phyloP scores from a whole-genome alignment of 2,329 filamentous ascomycete species.

The Mollisia scopiformis region DNA sequence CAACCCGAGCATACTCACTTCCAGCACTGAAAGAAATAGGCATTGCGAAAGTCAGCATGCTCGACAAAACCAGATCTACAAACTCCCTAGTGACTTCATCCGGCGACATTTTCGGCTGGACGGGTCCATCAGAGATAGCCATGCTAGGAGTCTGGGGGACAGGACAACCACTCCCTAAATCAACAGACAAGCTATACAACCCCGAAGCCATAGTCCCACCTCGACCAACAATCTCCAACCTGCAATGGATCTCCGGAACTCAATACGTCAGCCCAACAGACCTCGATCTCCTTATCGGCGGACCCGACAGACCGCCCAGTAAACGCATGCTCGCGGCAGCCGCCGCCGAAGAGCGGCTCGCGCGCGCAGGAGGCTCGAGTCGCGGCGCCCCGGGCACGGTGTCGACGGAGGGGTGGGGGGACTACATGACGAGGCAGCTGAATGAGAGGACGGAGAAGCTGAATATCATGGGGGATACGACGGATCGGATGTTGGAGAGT shows the following conservation, averaged over 20 bases:
- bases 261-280: constrained; percentile 87
- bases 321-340: constrained; percentile 86
- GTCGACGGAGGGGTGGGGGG: constrained; percentile 64
- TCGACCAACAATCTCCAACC: constrained; percentile 88
- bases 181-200: constrained; percentile 78
- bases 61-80: constrained; percentile 74
- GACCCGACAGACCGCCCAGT: constrained; percentile 82
- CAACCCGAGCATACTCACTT: constrained; percentile 80
- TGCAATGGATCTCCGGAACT: constrained; percentile 96
- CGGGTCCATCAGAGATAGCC: constrained; percentile 82
- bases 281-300: constrained; percentile 88
- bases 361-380: constrained; percentile 42
- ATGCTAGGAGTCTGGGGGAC: constrained; percentile 85
- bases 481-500: constrained; percentile 80
- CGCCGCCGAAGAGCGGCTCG: constrained; percentile 71
- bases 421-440: constrained; percentile 84
- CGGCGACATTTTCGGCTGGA: constrained; percentile 87
- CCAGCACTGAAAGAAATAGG: constrained; percentile 86
- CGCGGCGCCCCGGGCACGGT: constrained; percentile 33
- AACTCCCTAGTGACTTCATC: constrained; percentile 73
- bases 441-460: constrained; percentile 91
- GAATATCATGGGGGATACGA: constrained; percentile 78
- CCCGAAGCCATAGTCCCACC: constrained; percentile 73
- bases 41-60: constrained; percentile 64
- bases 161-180: constrained; percentile 63